Conservation (phyloP, 2,329 filamentous ascomycete genomes). For the Hypoxylon sp. region DNA sequence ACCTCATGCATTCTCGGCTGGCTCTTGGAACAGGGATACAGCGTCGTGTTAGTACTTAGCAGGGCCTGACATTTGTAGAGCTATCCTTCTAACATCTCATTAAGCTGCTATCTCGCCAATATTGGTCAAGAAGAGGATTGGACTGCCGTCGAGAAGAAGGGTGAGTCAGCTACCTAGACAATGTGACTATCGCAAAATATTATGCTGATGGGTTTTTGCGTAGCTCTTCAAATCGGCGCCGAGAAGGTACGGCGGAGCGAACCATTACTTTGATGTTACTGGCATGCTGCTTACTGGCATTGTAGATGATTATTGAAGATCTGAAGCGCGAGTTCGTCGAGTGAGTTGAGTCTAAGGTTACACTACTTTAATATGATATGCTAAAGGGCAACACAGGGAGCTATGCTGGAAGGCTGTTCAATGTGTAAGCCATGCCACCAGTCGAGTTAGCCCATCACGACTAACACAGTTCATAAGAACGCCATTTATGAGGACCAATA, state of each 20-base stretch:
- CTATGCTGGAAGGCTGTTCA: not conserved
- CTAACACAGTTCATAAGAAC: not conserved
- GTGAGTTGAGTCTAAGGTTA: not conserved
- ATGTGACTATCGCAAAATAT: not conserved
- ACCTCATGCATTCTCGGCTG: constrained; percentile 59
- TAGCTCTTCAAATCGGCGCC: not conserved
- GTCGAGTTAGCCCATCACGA: not conserved
- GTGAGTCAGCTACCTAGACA: not conserved
- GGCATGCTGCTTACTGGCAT: not conserved
- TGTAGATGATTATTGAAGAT: constrained; percentile 1
- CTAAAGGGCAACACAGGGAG: not conserved
- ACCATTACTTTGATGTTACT: not conserved
- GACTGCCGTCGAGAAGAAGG: constrained; percentile 78
- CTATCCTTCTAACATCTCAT: not conserved
- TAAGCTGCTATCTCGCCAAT: constrained; percentile 70
- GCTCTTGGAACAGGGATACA: constrained; percentile 53
- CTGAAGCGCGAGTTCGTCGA: not conserved
- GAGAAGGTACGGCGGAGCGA: not conserved
- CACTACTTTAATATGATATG: no score
- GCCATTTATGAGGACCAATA: constrained; percentile 69
- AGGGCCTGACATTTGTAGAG: constrained; percentile 5
- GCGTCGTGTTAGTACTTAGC: constrained; percentile 40
- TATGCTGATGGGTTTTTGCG: not conserved
- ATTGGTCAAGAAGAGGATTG: constrained; percentile 84
- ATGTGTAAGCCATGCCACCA: not conserved